A percentile compares a stretch with the other conserved stretches of the same genome.
Conservation (phyloP, 139 green algal genomes). For the Nannochloris sp. region DNA sequence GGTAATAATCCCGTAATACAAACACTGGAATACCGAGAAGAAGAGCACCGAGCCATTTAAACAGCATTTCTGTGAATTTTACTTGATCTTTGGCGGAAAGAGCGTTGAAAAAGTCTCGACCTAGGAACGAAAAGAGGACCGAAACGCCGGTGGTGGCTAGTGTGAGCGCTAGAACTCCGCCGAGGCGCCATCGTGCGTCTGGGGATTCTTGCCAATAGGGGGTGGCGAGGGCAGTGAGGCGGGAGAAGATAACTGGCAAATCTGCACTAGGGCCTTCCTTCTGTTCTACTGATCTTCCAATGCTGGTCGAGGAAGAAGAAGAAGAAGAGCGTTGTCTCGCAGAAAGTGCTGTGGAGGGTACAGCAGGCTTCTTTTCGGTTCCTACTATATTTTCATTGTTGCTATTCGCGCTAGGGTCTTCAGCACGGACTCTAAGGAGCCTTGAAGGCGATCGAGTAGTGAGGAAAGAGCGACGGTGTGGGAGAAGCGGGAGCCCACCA, state of each 20-base stretch:
- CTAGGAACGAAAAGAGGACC: slow-evolving; percentile 95
- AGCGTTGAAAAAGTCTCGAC: slow-evolving; percentile 98
- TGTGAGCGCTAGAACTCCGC: slow-evolving; percentile 81
- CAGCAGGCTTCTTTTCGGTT: too few species aligned
- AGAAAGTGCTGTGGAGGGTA: too few species aligned
- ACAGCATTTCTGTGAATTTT: slow-evolving; percentile 74
- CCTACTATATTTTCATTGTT: too few species aligned
- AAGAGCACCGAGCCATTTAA: slow-evolving; percentile 59
- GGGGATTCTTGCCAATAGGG: slow-evolving; percentile 76
- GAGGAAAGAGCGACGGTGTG: too few species aligned
- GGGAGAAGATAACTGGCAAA: slow-evolving; percentile 52
- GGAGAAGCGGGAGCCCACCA: too few species aligned
- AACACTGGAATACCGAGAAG: slow-evolving; percentile 69
- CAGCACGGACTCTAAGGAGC: too few species aligned
- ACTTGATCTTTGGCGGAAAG: slow-evolving; percentile 73
- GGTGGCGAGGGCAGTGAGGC: slow-evolving; percentile 55
- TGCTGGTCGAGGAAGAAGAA: not conserved
- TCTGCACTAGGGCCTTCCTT: slow-evolving; percentile 64
- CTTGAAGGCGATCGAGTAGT: too few species aligned
- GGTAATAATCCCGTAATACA: slow-evolving; percentile 65
- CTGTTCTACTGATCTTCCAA: too few species aligned
- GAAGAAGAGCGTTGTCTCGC: too few species aligned
- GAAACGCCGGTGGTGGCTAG: slow-evolving; percentile 90
- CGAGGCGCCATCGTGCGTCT: slow-evolving; percentile 64
- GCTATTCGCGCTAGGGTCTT: too few species aligned